Evolutionary conservation across 768 basidiomycete genomes (phyloP), one percentile per base, ranked within the genome.

Genomic region (Rhodotorula diobovata): DNA sequence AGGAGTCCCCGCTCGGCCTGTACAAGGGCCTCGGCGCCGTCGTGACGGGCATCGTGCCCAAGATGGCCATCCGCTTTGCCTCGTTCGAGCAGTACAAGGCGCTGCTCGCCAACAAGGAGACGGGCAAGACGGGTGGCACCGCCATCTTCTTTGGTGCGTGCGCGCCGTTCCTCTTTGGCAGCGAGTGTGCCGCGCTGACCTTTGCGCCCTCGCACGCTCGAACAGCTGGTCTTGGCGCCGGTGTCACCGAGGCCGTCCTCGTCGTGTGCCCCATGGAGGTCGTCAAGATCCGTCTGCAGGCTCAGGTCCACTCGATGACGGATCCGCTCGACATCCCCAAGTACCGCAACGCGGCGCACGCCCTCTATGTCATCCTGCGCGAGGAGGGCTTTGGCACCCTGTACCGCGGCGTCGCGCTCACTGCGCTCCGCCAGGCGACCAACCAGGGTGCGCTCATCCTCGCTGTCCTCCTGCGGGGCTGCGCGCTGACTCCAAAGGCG

Each of bases 181-280:
- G 32, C 10, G 21, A 8, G 54, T 1, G 20, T 10, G 14, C 1
- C 4, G 15, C 37, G 50, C 23, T 58, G 35, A 34, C 16, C 5
- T 18, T 4, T 32, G 37, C 34, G 34, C 8, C 12, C 32, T 6
- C 3, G 30, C 0, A 35, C 23, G 23, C 57, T 16, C n/a, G 18
- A 67, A 45, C 77, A 94, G 94, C 95, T 77, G 96, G 96, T 72
- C 84, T 99, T 39, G 92, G 89, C 50, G 95, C 96, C 9, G 96
- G 96, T 35, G 89, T 89, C n/a, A 90, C 93, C 1, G 96, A 98
- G 81, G 96, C 94, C 4, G 86, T 99, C 28, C 84, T 87, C 25
- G 92, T 99, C 56, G 96, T 99, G 20, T 95, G 90, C 56, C 96
- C 96, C 0, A 98, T 99, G 96, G 96, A 99, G 80, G 96, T 98